Base-by-base conservation (phyloP, 2,329 filamentous ascomycete genomes). In the Simplicillium aogashimaense region DNA sequence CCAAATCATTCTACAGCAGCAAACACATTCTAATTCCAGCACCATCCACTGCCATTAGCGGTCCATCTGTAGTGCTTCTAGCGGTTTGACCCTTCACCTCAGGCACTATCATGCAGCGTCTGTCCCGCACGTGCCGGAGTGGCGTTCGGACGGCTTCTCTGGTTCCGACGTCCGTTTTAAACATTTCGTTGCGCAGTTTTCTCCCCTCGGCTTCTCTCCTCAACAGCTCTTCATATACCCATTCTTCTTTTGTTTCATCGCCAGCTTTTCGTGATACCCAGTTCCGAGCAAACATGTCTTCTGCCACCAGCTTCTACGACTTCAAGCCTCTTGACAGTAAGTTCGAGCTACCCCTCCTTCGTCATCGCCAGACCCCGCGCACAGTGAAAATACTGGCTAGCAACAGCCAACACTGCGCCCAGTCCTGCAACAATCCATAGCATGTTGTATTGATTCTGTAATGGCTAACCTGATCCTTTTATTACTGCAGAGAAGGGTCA, bases 301-400 rank as follows among this genome's bases (percentile, higher is more conserved):
- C 63, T 34, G 63, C 63, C 38, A 59, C 62, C 28, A 53, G 45
- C 50, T 86, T 94, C 61, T 92, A 83, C 72, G 83, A 89, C 60
- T 94, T 94, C 66, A 86, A 81, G 68, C 81, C 85, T 49, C 76
- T 83, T 51, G 80, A 90, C 65, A 88, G 83, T 87, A 70, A 47
- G 81, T 74, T 37, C 32, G 30, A 43, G 31, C 43, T 29, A 31
- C 33, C 38, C 36, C 16, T 17, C 28, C 20, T 18, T 11, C 31
- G 37, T 38, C 25, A 34, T 32, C 14, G 29, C 25, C 16, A 43
- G 32, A 8, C 25, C 36, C 38, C 30, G 14, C 13, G 10, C 13
- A 20, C 1, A 29, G 20, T n/a, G 4, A 34, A 20, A 18, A 20
- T 29, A 4, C 36, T 36, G 35, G 18, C 36, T 36, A 25, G 20